Evolutionary conservation across 305 asterid species (phyloP).

Genomic region (Fraxinus floribunda): DNA sequence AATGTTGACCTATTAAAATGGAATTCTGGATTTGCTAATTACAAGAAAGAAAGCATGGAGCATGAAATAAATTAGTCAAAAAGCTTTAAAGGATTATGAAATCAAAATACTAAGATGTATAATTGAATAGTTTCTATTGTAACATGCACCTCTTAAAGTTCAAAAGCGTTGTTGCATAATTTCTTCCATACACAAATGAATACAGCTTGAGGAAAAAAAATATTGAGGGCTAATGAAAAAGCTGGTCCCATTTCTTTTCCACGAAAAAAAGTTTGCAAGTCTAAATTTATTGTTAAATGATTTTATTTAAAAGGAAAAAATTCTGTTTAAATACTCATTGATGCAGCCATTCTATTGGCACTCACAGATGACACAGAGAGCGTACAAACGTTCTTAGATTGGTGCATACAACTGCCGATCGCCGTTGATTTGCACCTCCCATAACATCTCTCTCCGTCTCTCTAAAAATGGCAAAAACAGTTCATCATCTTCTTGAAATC

Average conservation of each 20-base stretch:
- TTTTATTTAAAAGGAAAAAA: not conserved
- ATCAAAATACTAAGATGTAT: not conserved
- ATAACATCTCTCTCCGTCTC: conserved; percentile 15
- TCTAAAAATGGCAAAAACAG: conserved; percentile 25
- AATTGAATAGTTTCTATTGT: not conserved
- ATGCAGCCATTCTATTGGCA: not conserved
- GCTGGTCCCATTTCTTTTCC: not conserved
- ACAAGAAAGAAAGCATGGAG: too few relatives aligned
- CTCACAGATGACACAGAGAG: not conserved
- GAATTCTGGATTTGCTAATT: not conserved
- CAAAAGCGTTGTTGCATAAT: not conserved
- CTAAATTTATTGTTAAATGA: not conserved
- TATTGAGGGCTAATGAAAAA: not conserved
- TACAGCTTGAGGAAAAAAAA: not conserved
- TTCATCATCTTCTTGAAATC: conserved; percentile 19
- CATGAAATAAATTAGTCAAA: too few relatives aligned
- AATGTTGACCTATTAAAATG: not conserved
- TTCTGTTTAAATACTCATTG: not conserved
- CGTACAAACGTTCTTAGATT: not conserved
- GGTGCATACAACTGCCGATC: not conserved
- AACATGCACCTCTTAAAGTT: not conserved
- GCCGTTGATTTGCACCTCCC: not conserved
- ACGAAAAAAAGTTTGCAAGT: not conserved
- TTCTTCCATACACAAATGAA: not conserved
- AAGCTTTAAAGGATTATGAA: not conserved